These are phyloP conservation scores for Hypoxylon lenormandii DNA, from an alignment of 495 filamentous ascomycete species.

Conservation along the genomic window DNA sequence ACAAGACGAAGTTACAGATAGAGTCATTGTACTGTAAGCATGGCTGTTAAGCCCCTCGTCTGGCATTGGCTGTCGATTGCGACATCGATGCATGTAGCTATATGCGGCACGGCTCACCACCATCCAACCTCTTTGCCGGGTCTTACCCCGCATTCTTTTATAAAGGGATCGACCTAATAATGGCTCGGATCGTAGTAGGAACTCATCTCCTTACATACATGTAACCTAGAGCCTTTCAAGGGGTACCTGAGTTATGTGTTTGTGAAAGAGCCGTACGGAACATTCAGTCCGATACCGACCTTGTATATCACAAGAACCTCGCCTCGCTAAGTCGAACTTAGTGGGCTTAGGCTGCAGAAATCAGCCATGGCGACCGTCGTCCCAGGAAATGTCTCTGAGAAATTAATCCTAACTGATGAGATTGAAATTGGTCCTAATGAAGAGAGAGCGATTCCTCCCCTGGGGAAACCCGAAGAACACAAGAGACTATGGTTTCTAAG, in stretches of 20 bases:
- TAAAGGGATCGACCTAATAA: slow-evolving; percentile 3
- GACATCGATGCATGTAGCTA: neutral
- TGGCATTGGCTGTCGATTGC: too few relatives aligned
- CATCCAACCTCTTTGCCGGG: slow-evolving; percentile 26
- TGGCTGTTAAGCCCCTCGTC: too few relatives aligned
- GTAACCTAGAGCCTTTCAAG: too few relatives aligned
- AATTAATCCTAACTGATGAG: slow-evolving; percentile 22
- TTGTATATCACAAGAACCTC: neutral
- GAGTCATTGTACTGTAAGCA: too few relatives aligned
- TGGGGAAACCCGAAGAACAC: slow-evolving; percentile 53
- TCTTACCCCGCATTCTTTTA: slow-evolving; percentile 42
- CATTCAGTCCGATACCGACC: too few relatives aligned
- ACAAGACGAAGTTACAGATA: too few relatives aligned
- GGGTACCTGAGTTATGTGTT: too few relatives aligned
- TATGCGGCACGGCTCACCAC: slow-evolving; percentile 20
- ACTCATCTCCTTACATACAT: too few relatives aligned
- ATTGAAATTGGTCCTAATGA: slow-evolving; percentile 29
- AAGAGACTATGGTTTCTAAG: slow-evolving; percentile 62
- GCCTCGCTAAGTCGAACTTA: neutral
- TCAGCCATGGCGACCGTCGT: slow-evolving; percentile 44
- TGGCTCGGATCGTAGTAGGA: neutral
- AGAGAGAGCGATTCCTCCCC: slow-evolving; percentile 46
- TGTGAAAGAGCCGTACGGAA: too few relatives aligned
- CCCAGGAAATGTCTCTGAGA: slow-evolving; percentile 24
- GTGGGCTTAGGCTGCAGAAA: neutral